These are phyloP conservation scores for Polytolypa hystricis DNA, from an alignment of 2,329 filamentous ascomycete genomes.

Conservation along the genomic window DNA sequence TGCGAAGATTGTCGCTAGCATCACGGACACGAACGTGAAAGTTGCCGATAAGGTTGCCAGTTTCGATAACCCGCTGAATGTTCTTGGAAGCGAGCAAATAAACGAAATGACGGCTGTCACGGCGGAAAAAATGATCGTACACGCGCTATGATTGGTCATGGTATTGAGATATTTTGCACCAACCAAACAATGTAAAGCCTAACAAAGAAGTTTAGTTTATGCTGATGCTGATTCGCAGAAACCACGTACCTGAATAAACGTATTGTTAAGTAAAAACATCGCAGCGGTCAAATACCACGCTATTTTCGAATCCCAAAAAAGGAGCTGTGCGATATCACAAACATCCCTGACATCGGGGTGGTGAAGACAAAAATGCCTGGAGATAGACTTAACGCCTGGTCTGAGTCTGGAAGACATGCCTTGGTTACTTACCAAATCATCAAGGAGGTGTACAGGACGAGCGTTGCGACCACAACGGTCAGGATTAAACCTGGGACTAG, in stretches of 20 bases:
- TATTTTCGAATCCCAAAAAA: slow-evolving; percentile 77
- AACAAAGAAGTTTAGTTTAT: neutral
- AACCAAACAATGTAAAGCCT: slow-evolving; percentile 60
- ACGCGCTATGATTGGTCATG: slow-evolving; percentile 60
- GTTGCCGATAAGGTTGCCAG: slow-evolving; percentile 68
- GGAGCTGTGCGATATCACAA: slow-evolving; percentile 89
- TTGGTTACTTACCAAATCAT: slow-evolving; percentile 45
- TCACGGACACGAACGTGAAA: slow-evolving; percentile 82
- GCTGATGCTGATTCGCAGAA: neutral
- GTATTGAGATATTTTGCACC: slow-evolving; percentile 85
- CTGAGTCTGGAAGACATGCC: slow-evolving; percentile 3
- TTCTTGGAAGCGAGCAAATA: slow-evolving; percentile 70
- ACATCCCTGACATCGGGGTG: slow-evolving; percentile 88
- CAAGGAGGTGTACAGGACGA: slow-evolving; percentile 76
- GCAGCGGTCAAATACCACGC: slow-evolving; percentile 57
- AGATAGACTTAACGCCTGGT: neutral
- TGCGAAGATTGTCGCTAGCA: slow-evolving; percentile 73
- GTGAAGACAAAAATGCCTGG: slow-evolving; percentile 77
- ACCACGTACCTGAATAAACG: slow-evolving; percentile 60
- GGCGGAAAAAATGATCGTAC: slow-evolving; percentile 69
- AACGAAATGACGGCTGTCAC: slow-evolving; percentile 66
- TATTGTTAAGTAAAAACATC: slow-evolving; percentile 93
- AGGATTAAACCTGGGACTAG: slow-evolving; percentile 78
- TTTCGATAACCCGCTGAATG: slow-evolving; percentile 69
- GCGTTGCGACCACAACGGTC: slow-evolving; percentile 62